phyloP scores from a whole-genome alignment of 345 rosid genomes.

The Eucalyptus sideroxylon region DNA sequence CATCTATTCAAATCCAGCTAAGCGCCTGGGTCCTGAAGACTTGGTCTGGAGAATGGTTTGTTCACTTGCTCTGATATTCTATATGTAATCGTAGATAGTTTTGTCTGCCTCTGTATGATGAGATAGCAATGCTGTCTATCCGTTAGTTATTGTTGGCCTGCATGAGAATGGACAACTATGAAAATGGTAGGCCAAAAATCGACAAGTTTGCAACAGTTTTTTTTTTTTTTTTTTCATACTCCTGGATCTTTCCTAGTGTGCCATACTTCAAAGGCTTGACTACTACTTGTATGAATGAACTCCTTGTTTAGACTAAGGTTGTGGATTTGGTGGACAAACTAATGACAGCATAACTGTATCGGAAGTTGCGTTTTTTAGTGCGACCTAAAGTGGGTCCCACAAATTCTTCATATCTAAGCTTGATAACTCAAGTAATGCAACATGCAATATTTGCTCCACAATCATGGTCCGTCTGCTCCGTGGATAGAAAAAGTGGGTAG shows the following conservation, averaged over 20 bases:
- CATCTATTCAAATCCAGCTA: slow-evolving; percentile 86
- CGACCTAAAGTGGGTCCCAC: background rate
- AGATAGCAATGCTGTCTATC: background rate
- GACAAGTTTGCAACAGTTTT: background rate
- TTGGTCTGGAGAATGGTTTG: slow-evolving; percentile 93
- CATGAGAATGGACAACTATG: background rate
- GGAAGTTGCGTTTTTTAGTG: background rate
- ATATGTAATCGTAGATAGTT: background rate
- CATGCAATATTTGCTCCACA: background rate
- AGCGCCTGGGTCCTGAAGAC: slow-evolving; percentile 93
- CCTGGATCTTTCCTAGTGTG: background rate
- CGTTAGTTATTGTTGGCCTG: background rate
- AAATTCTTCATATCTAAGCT: background rate
- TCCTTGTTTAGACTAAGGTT: background rate
- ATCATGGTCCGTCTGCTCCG: background rate
- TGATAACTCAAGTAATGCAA: background rate
- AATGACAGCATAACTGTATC: background rate
- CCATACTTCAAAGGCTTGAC: background rate
- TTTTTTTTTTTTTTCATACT: background rate
- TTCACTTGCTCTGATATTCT: background rate
- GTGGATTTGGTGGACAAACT: background rate
- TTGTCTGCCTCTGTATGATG: background rate
- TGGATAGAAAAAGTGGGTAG: background rate
- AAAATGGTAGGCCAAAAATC: background rate
- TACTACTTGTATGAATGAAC: background rate